A percentile compares a stretch with the other conserved stretches of the same genome.
phyloP scores from a whole-genome alignment of 345 rosid genomes.

The Triadica sebifera region DNA sequence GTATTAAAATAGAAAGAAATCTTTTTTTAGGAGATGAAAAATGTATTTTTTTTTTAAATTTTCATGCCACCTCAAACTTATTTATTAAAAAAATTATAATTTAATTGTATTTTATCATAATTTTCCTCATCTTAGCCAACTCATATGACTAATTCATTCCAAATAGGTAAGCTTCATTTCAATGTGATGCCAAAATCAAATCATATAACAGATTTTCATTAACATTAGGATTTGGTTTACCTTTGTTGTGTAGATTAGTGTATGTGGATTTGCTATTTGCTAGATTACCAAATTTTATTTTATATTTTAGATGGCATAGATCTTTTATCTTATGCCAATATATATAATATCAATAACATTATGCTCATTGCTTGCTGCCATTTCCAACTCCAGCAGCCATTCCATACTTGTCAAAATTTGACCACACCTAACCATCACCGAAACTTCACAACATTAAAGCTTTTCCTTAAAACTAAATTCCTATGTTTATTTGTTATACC shows the following conservation, averaged over 20 bases:
- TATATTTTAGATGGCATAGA: background rate
- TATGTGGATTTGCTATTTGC: background rate
- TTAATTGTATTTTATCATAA: no score
- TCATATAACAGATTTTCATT: background rate
- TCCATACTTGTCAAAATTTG: background rate
- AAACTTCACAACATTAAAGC: no score
- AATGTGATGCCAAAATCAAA: background rate
- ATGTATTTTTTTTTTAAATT: no score
- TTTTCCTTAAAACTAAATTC: no score
- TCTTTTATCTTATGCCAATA: background rate
- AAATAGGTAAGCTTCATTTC: background rate
- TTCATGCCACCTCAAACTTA: no score
- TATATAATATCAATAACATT: background rate
- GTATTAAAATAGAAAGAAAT: no score
- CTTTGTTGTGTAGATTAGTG: background rate
- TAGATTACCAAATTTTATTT: background rate
- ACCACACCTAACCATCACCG: background rate
- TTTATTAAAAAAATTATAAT: no score
- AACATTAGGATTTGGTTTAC: background rate
- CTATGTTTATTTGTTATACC: no score
- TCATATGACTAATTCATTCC: background rate
- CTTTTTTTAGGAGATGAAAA: no score
- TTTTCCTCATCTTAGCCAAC: background rate
- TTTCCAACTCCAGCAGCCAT: constrained; percentile 3
- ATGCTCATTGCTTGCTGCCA: background rate